Base-by-base conservation (phyloP, 1,284 basidiomycete species). In the Exsudoporus floridanus region DNA sequence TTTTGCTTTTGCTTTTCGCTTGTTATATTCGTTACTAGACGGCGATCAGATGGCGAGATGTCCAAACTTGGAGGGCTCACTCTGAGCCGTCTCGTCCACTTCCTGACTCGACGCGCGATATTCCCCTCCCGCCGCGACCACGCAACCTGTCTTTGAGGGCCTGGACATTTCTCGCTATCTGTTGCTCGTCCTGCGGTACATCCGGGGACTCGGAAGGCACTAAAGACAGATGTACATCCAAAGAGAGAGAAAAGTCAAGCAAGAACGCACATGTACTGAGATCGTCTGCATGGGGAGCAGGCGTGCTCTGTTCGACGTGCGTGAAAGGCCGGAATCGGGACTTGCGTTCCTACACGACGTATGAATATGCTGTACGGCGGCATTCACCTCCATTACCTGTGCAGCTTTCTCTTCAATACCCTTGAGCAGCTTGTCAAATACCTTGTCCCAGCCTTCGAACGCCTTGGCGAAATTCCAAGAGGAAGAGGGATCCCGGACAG, bases 91-190 rank as follows among this genome's bases (percentile, higher is more conserved):
- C 86, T 62, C 81, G 77, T 55, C 83, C 83, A 62, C 78, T 80
- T 46, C 75, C 79, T 41, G 74, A 71, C 55, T 78, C 81, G 65
- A 72, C 67, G 64, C 79, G 81, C 66, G 74, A 75, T 62, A 60
- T 66, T 46, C 76, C 77, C 65, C 82, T 74, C 56, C 79, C 82
- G 40, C 76, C 79, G 52, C 84, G 77, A 16, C 84, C 85, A 49
- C 88, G 83, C 43, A 96, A 74, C 35, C 92, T 81, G 49, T 82
- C 87, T 70, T 95, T 97, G 50, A 98, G 77, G 0, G 92, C 92
- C 64, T 94, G 88, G 2, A 97, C 90, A 64, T 95, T 98, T 62
- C 90, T 82, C 10, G 94, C 87, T 60, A 98, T 98, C 63, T 93
- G 86, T 64, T 95, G 86, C 49, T 91, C 91, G 58, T 94, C 91